phyloP scores from a whole-genome alignment of 768 basidiomycete genomes.

The Mycena kentingensis region DNA sequence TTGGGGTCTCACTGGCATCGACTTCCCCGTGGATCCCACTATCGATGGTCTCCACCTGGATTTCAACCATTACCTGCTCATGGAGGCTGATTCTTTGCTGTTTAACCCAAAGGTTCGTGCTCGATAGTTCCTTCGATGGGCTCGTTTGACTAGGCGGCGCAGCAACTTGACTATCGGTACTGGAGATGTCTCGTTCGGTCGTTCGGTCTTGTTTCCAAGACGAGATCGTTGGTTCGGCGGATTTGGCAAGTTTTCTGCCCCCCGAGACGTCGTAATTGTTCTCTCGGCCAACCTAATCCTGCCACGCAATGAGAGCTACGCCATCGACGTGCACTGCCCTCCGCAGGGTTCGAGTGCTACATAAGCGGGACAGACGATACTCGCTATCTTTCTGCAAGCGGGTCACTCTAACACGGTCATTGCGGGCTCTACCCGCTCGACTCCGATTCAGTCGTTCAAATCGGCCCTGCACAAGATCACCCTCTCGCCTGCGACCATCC shows the following conservation, averaged over 20 bases:
- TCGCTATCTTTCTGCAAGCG: slow-evolving; percentile 74
- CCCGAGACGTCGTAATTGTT: too few species aligned
- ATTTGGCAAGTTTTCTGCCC: slow-evolving; percentile 44
- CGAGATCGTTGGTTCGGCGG: slow-evolving; percentile 58
- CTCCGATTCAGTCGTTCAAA: slow-evolving; percentile 61
- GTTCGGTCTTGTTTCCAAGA: slow-evolving; percentile 61
- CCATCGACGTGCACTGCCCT: slow-evolving; percentile 65
- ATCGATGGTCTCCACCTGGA: slow-evolving; percentile 69
- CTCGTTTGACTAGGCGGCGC: slow-evolving; percentile 21
- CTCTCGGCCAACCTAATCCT: slow-evolving; percentile 58
- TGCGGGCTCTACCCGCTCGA: slow-evolving; percentile 54
- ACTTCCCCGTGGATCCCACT: slow-evolving; percentile 57
- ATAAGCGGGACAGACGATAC: slow-evolving; percentile 54
- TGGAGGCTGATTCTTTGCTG: slow-evolving; percentile 59
- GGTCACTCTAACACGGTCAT: slow-evolving; percentile 57
- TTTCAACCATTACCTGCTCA: slow-evolving; percentile 65
- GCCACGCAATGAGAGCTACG: slow-evolving; percentile 58
- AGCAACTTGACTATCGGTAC: slow-evolving; percentile 54
- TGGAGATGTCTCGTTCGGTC: slow-evolving; percentile 62
- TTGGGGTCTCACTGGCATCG: slow-evolving; percentile 55
- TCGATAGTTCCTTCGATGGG: background rate
- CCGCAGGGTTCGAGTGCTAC: slow-evolving; percentile 52
- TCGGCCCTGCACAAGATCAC: slow-evolving; percentile 60
- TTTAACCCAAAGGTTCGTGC: slow-evolving; percentile 68
- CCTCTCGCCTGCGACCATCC: slow-evolving; percentile 63